Base-by-base conservation (phyloP, 139 green algal species). In the Spirogloea muscicola region DNA sequence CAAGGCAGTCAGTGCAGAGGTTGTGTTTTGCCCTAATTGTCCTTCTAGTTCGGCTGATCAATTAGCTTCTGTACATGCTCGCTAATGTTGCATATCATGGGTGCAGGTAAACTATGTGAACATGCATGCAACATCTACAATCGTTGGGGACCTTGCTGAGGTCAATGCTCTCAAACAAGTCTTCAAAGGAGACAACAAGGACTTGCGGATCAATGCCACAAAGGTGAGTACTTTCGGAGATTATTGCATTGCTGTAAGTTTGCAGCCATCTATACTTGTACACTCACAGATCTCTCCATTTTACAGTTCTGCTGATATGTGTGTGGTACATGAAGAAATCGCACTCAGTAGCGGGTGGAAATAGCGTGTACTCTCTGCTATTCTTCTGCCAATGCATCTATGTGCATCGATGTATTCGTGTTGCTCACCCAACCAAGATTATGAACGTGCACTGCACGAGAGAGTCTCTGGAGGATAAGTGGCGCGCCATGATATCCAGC, bases 41-140 rank as follows among this genome's bases (percentile, higher is more conserved):
- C n/a, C n/a, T n/a, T n/a, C n/a, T n/a, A n/a, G n/a, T n/a, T n/a
- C n/a, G n/a, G n/a, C n/a, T n/a, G n/a, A n/a, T n/a, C n/a, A n/a
- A n/a, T n/a, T n/a, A n/a, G n/a, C n/a, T n/a, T n/a, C n/a, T n/a
- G n/a, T n/a, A n/a, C n/a, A n/a, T n/a, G n/a, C n/a, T n/a, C n/a
- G n/a, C n/a, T n/a, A n/a, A n/a, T n/a, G n/a, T n/a, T n/a, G n/a
- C n/a, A n/a, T n/a, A n/a, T n/a, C n/a, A n/a, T n/a, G n/a, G n/a
- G n/a, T 29, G 7, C 41, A 92, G 83, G 86, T 99, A 51, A 97
- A 98, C 88, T 98, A 98, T 87, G 96, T 99, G 85, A 99, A 99
- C 77, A 88, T 87, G 37, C 95, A 99, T 66, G 95, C 95, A 40
- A 99, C 95, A 27, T 90, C 84, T 71, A 99, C 95, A 25, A 86